Evolutionary conservation across 1,284 basidiomycete species (phyloP).

Genomic region (Ustilago vetiveriae): DNA sequence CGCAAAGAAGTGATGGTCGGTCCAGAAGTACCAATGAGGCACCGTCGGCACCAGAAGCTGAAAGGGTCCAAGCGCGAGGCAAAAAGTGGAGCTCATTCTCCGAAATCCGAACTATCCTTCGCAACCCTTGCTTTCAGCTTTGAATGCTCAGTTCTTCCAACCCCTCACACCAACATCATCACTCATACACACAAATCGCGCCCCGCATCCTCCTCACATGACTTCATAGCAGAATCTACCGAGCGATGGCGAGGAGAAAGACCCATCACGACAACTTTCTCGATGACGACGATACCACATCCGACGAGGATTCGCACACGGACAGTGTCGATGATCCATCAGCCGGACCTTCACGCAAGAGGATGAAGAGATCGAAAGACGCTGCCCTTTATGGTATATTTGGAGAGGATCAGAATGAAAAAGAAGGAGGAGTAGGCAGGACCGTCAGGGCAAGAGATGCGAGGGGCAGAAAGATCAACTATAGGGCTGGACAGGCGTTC

Average conservation of each 20-base stretch:
- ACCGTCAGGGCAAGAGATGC: conserved; percentile 22
- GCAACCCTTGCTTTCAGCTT: no score
- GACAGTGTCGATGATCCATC: conserved; percentile 14
- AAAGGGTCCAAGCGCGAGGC: no score
- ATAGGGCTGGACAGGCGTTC: conserved; percentile 32
- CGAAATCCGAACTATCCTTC: no score
- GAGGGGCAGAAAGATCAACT: conserved; percentile 28
- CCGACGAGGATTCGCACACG: conserved; percentile 67
- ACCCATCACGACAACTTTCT: conserved; percentile 26
- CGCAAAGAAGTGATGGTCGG: no score
- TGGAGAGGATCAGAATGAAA: conserved; percentile 73
- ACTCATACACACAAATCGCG: no score
- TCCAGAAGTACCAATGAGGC: no score
- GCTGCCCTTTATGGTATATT: conserved; percentile 79
- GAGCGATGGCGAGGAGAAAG: conserved; percentile 58
- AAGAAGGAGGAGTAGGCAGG: conserved; percentile 12
- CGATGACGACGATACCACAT: conserved; percentile 68
- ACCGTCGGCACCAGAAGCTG: no score
- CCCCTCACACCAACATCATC: no score
- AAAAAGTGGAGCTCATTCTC: no score
- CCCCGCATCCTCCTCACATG: neutral
- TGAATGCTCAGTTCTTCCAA: no score
- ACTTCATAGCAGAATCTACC: neutral
- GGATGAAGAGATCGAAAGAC: conserved; percentile 29
- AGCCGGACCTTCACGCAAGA: conserved; percentile 13